Percentiles rank a stretch among this genome's conserved stretches.
phyloP scores from a whole-genome alignment of 441 rosid species.

The Arabidopsis lyrata region DNA sequence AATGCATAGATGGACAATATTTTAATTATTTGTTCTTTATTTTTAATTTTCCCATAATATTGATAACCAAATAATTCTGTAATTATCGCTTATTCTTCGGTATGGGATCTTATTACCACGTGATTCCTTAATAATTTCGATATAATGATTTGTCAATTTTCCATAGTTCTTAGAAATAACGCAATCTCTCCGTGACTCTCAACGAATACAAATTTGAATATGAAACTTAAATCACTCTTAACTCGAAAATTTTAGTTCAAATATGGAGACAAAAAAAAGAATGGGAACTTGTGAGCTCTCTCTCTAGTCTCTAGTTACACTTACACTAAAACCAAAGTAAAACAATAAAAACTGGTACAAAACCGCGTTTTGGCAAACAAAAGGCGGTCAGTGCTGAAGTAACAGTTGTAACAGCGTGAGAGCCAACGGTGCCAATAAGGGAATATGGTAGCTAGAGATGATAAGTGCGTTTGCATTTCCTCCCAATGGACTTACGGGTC shows the following conservation, averaged over 20 bases:
- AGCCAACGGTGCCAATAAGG: conserved; percentile 48
- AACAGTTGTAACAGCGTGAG: conserved; percentile 19
- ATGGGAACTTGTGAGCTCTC: conserved; percentile 27
- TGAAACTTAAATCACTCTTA: conserved; percentile 33
- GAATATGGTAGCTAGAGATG: conserved; percentile 43
- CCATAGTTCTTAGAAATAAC: neutral
- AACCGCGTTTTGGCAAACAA: conserved; percentile 18
- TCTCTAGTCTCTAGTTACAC: conserved; percentile 35
- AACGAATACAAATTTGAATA: neutral
- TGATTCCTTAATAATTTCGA: conserved; percentile 29
- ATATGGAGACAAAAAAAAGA: conserved; percentile 31
- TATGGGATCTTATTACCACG: conserved; percentile 25
- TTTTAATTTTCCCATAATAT: no score
- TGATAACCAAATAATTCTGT: neutral
- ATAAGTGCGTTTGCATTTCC: conserved; percentile 50
- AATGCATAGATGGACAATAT: no score
- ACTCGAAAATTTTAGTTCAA: conserved; percentile 11
- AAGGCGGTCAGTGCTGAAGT: conserved; percentile 34
- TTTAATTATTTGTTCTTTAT: no score
- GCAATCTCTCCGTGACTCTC: neutral
- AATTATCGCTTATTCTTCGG: neutral
- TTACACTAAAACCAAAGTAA: conserved; percentile 32
- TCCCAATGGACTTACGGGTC: conserved; percentile 69
- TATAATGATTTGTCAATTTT: neutral
- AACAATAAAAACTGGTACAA: conserved; percentile 28